Evolutionary conservation across 2,329 filamentous ascomycete genomes (phyloP).

Genomic region (Exophiala aquamarina): DNA sequence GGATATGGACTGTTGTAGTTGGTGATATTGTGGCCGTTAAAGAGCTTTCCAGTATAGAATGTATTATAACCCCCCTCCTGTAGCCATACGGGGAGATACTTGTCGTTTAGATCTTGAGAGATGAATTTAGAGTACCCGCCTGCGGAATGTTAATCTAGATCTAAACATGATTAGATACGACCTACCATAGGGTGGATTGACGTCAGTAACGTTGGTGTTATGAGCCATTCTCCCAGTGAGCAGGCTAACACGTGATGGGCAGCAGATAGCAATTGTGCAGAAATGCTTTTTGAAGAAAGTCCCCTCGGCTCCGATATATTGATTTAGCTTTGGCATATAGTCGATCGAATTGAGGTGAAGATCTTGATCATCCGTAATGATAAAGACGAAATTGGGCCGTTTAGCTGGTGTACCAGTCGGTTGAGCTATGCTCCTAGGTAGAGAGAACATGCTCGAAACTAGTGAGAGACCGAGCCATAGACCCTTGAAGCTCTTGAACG

Average conservation of each 20-base stretch:
- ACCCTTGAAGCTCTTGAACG: too few species aligned
- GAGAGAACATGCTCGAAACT: too few species aligned
- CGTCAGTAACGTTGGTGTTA: constrained; percentile 69
- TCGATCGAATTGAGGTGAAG: constrained; percentile 59
- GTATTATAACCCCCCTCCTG: constrained; percentile 54
- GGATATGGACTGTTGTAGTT: constrained; percentile 48
- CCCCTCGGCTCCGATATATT: constrained; percentile 58
- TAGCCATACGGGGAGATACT: constrained; percentile 54
- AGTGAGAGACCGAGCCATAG: too few species aligned
- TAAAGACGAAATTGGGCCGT: constrained; percentile 66
- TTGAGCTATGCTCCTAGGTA: too few species aligned
- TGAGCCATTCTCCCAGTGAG: constrained; percentile 68
- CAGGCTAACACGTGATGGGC: constrained; percentile 64
- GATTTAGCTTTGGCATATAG: constrained; percentile 59
- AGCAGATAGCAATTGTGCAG: constrained; percentile 66
- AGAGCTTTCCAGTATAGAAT: constrained; percentile 58
- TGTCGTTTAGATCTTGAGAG: constrained; percentile 49
- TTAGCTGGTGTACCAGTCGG: too few species aligned
- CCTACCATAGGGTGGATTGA: constrained; percentile 41
- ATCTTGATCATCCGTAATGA: constrained; percentile 70
- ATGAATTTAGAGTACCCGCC: constrained; percentile 53
- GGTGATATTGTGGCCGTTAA: constrained; percentile 50
- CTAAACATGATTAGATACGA: too few species aligned
- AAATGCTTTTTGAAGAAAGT: constrained; percentile 64
- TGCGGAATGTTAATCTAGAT: too few species aligned